Conservation (phyloP, 2,329 filamentous ascomycete species). For the Ophiocordyceps robertsii region DNA sequence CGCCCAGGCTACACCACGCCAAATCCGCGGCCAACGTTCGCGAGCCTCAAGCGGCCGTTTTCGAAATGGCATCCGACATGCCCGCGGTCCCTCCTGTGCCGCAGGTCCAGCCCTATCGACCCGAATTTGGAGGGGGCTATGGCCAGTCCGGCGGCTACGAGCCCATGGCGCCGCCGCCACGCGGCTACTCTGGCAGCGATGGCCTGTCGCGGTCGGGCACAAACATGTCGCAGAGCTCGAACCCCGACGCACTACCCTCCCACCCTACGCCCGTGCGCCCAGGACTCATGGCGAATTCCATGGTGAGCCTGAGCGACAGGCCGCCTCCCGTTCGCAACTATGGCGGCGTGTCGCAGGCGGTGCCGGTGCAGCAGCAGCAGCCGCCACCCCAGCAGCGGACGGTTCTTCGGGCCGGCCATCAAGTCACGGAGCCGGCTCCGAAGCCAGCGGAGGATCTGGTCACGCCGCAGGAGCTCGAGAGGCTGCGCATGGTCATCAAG, state of each 20-base stretch:
- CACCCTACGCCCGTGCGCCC: slow-evolving; percentile 51
- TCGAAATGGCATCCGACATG: slow-evolving; percentile 57
- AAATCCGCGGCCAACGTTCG: slow-evolving; percentile 56
- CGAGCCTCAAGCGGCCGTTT: slow-evolving; percentile 52
- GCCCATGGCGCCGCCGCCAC: slow-evolving; percentile 12
- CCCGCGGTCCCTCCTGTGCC: slow-evolving; percentile 40
- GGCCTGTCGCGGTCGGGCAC: slow-evolving; percentile 9
- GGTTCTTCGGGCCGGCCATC: slow-evolving; percentile 1
- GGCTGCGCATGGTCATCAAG: slow-evolving; percentile 55
- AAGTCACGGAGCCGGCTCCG: background rate
- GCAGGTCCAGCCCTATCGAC: slow-evolving; percentile 14
- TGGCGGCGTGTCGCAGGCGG: slow-evolving; percentile 27
- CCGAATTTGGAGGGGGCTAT: slow-evolving; percentile 11
- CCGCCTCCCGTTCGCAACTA: slow-evolving; percentile 47
- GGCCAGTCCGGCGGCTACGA: slow-evolving; percentile 11
- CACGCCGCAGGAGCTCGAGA: slow-evolving; percentile 66
- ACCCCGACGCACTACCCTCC: slow-evolving; percentile 36
- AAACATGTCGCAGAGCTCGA: slow-evolving; percentile 16
- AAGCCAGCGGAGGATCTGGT: slow-evolving; percentile 33
- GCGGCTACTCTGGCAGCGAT: slow-evolving; percentile 5
- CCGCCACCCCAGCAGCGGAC: slow-evolving; percentile 15
- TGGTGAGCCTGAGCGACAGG: slow-evolving; percentile 40
- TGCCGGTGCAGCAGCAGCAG: slow-evolving; percentile 13
- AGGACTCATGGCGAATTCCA: slow-evolving; percentile 45
- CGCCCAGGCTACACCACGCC: slow-evolving; percentile 41